Percentiles rank a stretch among this genome's conserved stretches.
Evolutionary conservation across 1,284 basidiomycete genomes (phyloP).

Genomic region (Inonotus obliquus): DNA sequence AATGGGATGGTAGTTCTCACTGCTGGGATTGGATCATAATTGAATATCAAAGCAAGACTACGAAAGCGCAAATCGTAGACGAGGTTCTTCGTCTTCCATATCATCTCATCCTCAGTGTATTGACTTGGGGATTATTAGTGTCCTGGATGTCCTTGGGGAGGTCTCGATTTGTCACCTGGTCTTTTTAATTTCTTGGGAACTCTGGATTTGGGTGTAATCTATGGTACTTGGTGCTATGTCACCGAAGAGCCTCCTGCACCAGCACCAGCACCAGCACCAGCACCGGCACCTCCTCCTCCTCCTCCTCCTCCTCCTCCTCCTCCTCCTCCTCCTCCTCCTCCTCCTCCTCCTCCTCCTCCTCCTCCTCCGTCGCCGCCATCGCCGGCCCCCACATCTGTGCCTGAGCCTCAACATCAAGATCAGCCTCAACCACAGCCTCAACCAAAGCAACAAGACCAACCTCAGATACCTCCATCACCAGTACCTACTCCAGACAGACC

Average conservation of each 20-base stretch:
- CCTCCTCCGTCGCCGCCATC: neutral
- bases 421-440: neutral
- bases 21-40: conserved; percentile 49
- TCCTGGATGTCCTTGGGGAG: conserved; percentile 36
- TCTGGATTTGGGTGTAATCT: conserved; percentile 31
- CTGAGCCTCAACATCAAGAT: too few relatives aligned
- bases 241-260: conserved; percentile 3
- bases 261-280: neutral
- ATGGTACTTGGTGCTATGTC: conserved; percentile 37
- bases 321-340: conserved; percentile 4
- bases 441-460: neutral
- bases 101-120: conserved; percentile 7
- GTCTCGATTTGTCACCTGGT: conserved; percentile 43
- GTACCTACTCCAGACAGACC: neutral
- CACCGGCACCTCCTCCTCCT: neutral
- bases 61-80: conserved; percentile 40
- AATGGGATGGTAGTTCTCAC: conserved; percentile 31
- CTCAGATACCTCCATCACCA: neutral
- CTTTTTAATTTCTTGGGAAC: conserved; percentile 43
- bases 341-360: neutral
- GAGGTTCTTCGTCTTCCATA: conserved; percentile 26
- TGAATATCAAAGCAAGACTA: conserved; percentile 41
- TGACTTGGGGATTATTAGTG: conserved; percentile 27
- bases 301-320: neutral
- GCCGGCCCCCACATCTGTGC: neutral